phyloP scores from a whole-genome alignment of 2,329 filamentous ascomycete genomes.

The Colletotrichum sublineola region DNA sequence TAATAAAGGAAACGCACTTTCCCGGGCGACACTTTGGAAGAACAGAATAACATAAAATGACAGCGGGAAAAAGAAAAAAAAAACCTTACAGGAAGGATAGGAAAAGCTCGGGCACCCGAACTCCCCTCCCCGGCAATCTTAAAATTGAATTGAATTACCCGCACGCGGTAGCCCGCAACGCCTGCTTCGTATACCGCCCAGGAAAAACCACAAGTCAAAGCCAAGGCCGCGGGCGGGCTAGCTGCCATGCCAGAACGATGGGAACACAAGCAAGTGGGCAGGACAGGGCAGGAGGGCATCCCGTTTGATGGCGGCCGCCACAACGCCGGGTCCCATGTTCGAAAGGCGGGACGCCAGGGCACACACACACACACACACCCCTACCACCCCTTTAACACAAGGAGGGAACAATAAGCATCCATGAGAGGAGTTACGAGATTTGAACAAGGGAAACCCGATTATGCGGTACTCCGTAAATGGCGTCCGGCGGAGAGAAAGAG shows the following conservation, averaged over 20 bases:
- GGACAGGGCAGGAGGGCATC: background rate
- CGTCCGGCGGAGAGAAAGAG: background rate
- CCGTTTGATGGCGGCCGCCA: conserved; percentile 20
- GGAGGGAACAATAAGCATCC: conserved; percentile 38
- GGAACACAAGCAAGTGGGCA: background rate
- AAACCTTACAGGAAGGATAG: background rate
- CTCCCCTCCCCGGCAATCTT: background rate
- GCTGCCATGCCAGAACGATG: conserved; percentile 5
- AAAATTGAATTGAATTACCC: background rate
- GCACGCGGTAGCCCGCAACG: conserved; percentile 6
- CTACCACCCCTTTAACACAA: background rate
- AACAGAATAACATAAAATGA: background rate
- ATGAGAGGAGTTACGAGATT: conserved; percentile 37
- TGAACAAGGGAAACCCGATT: conserved; percentile 9
- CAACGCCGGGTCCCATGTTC: conserved; percentile 14
- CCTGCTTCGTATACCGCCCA: background rate
- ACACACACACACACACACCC: background rate
- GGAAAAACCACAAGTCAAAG: background rate
- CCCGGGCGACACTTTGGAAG: background rate
- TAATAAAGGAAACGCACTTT: background rate
- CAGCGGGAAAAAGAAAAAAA: background rate
- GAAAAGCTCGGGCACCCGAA: background rate
- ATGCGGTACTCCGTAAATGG: conserved; percentile 18
- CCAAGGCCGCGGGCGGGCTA: background rate
- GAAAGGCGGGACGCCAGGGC: conserved; percentile 3